These are phyloP conservation scores for Vinca minor DNA, from an alignment of 257 asterid species.

Conservation along the genomic window DNA sequence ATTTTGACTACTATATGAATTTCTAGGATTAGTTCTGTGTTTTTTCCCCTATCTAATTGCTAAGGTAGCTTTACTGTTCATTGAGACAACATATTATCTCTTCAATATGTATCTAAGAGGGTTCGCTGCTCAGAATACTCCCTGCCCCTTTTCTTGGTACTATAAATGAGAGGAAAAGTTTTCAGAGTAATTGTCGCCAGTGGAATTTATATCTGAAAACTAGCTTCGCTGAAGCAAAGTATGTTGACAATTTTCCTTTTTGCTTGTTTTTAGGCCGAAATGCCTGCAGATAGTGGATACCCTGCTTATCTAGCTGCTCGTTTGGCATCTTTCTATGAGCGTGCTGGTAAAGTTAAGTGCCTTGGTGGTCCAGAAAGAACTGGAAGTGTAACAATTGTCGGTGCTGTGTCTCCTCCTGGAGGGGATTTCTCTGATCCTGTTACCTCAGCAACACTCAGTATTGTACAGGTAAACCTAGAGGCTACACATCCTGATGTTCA, in stretches of 20 bases:
- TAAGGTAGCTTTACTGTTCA: not conserved
- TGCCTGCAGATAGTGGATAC: constrained; percentile 99
- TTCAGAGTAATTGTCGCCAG: not conserved
- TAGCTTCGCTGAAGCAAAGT: not conserved
- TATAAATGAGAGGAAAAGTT: not conserved
- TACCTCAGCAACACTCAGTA: constrained; percentile 97
- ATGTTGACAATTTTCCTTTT: not conserved
- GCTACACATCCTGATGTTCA: no score
- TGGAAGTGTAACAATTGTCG: constrained; percentile 98
- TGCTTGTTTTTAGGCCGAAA: constrained; percentile 67
- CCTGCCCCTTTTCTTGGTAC: not conserved
- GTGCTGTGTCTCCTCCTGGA: constrained; percentile 99
- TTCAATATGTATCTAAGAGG: not conserved
- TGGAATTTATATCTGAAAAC: not conserved
- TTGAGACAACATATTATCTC: not conserved
- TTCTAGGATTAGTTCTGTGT: not conserved
- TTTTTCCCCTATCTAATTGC: not conserved
- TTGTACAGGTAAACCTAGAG: constrained; percentile 63
- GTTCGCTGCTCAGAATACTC: not conserved
- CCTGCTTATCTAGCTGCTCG: constrained; percentile 99
- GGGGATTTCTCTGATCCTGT: constrained; percentile 99
- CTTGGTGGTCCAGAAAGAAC: constrained; percentile 98
- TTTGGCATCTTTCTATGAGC: constrained; percentile 97
- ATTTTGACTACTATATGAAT: no score
- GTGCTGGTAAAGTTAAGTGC: constrained; percentile 98